phyloP scores from a whole-genome alignment of 192 early-diverging fungal species.

The Lunasporangiospora selenospora region DNA sequence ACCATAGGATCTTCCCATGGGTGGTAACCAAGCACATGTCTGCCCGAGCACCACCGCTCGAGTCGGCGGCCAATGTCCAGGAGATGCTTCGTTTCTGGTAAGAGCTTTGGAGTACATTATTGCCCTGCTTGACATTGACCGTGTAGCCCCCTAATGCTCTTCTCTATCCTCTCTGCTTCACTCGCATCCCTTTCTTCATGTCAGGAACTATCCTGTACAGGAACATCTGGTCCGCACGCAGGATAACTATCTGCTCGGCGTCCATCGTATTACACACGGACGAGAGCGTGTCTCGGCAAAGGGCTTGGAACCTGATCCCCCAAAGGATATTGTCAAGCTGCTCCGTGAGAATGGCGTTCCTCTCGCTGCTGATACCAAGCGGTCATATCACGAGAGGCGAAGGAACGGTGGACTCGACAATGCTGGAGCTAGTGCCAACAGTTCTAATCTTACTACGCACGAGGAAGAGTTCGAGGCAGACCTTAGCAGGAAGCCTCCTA shows the following conservation, averaged over 20 bases:
- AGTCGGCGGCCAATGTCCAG: constrained; percentile 47
- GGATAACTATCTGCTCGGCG: constrained; percentile 86
- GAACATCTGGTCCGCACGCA: constrained; percentile 85
- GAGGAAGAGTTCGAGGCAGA: constrained; percentile 42
- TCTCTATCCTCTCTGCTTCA: too few relatives aligned
- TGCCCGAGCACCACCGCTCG: constrained; percentile 26
- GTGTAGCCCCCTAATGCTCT: too few relatives aligned
- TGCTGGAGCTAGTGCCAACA: background rate
- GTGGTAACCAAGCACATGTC: constrained; percentile 33
- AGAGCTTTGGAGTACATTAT: background rate
- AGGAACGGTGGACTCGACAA: constrained; percentile 1
- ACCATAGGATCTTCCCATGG: constrained; percentile 38
- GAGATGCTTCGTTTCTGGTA: constrained; percentile 54
- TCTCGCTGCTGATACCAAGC: constrained; percentile 43
- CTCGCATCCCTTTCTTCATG: constrained; percentile 7
- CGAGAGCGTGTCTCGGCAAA: constrained; percentile 14
- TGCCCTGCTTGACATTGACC: too few relatives aligned
- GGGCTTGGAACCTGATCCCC: constrained; percentile 6
- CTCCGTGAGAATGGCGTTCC: constrained; percentile 42
- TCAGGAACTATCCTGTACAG: constrained; percentile 83
- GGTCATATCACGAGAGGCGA: constrained; percentile 2
- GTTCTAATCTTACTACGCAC: too few relatives aligned
- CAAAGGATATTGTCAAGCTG: constrained; percentile 30
- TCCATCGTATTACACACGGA: constrained; percentile 77
- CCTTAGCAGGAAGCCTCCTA: background rate